These are phyloP conservation scores for Selenicereus undatus DNA, from an alignment of 148 eudicot genomes.

Conservation along the genomic window DNA sequence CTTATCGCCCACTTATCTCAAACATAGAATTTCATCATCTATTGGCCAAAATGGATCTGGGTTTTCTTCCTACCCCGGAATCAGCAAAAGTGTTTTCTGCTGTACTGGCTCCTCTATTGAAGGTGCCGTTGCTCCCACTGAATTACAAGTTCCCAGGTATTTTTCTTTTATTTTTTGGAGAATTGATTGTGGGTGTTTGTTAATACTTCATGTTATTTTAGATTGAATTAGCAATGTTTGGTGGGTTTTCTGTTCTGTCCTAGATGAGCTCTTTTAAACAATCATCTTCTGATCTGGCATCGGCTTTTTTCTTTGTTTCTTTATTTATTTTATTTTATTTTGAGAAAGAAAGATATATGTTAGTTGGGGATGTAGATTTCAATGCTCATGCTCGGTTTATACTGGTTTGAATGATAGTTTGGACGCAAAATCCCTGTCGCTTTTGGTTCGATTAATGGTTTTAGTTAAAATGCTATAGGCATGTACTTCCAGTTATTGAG, in stretches of 20 bases:
- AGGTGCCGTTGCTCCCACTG: slow-evolving; percentile 7
- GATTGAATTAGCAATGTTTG: neutral
- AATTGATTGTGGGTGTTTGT: neutral
- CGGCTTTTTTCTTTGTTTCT: neutral
- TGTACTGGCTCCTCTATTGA: slow-evolving; percentile 8
- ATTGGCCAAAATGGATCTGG: slow-evolving; percentile 9
- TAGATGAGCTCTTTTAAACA: neutral
- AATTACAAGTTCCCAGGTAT: slow-evolving; percentile 12
- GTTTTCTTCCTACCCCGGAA: slow-evolving; percentile 6
- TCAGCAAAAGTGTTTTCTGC: slow-evolving; percentile 11
- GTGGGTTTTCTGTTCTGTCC: neutral
- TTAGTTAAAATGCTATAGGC: neutral
- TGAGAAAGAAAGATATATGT: neutral
- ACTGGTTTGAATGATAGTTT: neutral
- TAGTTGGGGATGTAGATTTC: neutral
- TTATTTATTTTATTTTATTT: neutral
- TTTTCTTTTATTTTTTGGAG: neutral
- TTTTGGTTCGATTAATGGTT: neutral
- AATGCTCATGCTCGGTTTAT: neutral
- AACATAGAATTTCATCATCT: slow-evolving; percentile 8
- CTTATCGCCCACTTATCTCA: slow-evolving; percentile 6
- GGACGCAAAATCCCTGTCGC: neutral
- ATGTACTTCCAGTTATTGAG: neutral
- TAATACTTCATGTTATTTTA: neutral
- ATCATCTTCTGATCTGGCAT: slow-evolving; percentile 7